Percentiles rank a stretch among this genome's conserved stretches.
Evolutionary conservation across 768 basidiomycete species (phyloP).

Genomic region (Rhodocollybia butyracea): DNA sequence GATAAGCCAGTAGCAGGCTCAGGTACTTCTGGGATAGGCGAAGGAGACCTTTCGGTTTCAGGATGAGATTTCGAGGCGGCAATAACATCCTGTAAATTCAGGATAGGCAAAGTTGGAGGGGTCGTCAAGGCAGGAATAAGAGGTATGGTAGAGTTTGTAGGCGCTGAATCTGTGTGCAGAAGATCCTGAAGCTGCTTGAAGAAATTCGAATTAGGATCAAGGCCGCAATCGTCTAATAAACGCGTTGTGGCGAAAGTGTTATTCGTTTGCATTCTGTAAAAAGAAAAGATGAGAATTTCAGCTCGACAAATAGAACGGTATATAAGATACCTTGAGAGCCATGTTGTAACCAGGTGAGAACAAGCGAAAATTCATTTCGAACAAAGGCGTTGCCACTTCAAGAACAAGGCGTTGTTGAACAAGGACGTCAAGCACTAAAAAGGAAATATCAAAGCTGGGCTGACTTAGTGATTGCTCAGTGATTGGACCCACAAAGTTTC

Average conservation of each 20-base stretch:
- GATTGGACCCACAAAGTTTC: neutral
- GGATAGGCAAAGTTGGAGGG: neutral
- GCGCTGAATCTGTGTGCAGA: neutral
- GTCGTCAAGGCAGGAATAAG: neutral
- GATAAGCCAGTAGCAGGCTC: neutral
- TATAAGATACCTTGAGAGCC: neutral
- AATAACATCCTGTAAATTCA: slow-evolving; percentile 1
- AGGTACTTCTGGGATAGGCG: neutral
- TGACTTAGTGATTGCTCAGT: neutral
- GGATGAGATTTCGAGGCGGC: neutral
- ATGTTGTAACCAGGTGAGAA: neutral
- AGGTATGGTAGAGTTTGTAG: neutral
- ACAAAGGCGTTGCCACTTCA: slow-evolving; percentile 1
- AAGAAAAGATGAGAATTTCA: neutral
- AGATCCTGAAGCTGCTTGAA: slow-evolving; percentile 5
- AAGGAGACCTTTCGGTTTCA: neutral
- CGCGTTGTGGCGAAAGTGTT: neutral
- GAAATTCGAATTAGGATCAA: slow-evolving; percentile 1
- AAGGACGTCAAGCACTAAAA: neutral
- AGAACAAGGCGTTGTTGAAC: slow-evolving; percentile 2
- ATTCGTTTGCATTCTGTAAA: neutral
- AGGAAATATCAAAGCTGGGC: slow-evolving; percentile 4
- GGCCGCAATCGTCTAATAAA: neutral
- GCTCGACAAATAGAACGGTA: neutral
- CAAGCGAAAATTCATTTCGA: neutral